Base-by-base conservation (phyloP, 208 protist species). In the Leishmania tropica region DNA sequence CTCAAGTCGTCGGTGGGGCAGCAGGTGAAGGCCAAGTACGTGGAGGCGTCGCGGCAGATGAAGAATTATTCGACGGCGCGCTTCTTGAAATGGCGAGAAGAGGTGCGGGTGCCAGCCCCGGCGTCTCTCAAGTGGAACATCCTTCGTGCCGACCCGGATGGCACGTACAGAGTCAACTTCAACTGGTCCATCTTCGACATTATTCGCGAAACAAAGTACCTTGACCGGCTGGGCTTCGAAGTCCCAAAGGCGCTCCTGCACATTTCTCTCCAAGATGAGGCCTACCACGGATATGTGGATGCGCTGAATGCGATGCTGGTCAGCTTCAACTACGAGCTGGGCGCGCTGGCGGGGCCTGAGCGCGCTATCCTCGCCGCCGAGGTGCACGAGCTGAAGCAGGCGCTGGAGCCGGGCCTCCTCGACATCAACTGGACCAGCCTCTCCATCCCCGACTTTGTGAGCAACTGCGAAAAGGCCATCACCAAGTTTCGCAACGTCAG, bases 371-470 rank as follows among this genome's bases (percentile, higher is more conserved):
- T 99, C 42, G 81, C 82, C 3, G 89, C 89, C 58, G 93, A 99
- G 71, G 94, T 99, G 47, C 85, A 80, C 1, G 92, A 99, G 81
- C 90, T 99, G 67, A 97, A 97, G 83, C 75, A 83, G 67, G 88
- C 95, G 21, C 85, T 99, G 17, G 88, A 98, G 78, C 97, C 98
- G n/a, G 98, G 98, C 42, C 94, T 99, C 79, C 84, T 89, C 53
- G 94, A 99, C 81, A 96, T 99, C 80, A 99, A 99, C 94, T 99
- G 99, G 99, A 99, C 99, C 53, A 99, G 98, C 70, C 93, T 99
- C 13, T 99, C 98, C 76, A 99, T 99, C 77, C 88, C 93, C 21
- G 98, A 99, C 81, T 99, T 99, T 88, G 95, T 99, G 62, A 82
- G 84, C 67, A 92, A 85, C 68, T 99, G 97, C 83, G 96, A 97